Percentiles rank a stretch among this genome's conserved stretches.
Conservation (phyloP, 116 monocot species). For the Posidonia oceanica region DNA sequence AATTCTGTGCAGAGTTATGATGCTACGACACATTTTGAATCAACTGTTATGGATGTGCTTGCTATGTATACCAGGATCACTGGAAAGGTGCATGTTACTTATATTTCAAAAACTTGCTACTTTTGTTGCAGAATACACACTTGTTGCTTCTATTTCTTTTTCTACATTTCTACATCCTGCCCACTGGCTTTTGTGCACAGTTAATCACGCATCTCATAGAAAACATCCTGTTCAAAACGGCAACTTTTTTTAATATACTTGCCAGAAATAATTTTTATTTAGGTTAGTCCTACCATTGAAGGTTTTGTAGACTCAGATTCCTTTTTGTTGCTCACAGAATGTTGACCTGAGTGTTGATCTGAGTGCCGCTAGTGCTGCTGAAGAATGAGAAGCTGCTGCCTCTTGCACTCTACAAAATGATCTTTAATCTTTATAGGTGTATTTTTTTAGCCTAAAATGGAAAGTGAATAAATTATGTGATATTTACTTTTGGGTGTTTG, state of each 20-base stretch:
- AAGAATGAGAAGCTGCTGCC: slow-evolving; percentile 28
- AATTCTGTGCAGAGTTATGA: slow-evolving; percentile 7
- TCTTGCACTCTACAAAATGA: background rate
- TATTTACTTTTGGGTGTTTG: background rate
- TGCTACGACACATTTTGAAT: slow-evolving; percentile 75
- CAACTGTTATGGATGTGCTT: slow-evolving; percentile 71
- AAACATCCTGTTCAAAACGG: background rate
- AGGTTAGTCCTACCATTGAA: too few species aligned
- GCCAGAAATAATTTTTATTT: too few species aligned
- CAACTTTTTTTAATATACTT: too few species aligned
- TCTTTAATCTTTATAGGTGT: background rate
- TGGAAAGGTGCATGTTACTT: slow-evolving; percentile 42
- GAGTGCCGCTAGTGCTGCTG: slow-evolving; percentile 67
- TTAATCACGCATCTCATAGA: too few species aligned
- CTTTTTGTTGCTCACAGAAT: slow-evolving; percentile 18
- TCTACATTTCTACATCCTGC: too few species aligned
- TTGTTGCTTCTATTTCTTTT: too few species aligned
- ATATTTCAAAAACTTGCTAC: background rate
- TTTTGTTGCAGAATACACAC: too few species aligned
- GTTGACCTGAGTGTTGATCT: slow-evolving; percentile 63
- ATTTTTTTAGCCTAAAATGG: background rate
- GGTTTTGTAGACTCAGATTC: background rate
- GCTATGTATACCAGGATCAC: slow-evolving; percentile 71
- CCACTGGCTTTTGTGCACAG: too few species aligned
- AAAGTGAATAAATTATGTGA: background rate